Conservation (phyloP, 2,329 filamentous ascomycete genomes). For the Lojkania enalia region DNA sequence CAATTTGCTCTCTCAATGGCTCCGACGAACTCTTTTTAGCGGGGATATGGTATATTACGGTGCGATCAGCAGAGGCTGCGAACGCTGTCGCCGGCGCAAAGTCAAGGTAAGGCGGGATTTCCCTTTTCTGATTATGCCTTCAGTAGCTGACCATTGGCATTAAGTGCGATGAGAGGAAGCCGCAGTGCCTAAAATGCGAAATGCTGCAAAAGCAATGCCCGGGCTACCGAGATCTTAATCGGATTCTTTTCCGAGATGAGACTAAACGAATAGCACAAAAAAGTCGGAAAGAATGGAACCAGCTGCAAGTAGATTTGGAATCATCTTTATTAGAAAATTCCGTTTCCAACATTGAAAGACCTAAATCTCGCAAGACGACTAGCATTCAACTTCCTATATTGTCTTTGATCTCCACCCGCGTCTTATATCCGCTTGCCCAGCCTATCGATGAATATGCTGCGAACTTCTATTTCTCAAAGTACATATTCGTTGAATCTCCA, state of each 20-base stretch:
- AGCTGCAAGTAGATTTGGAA: no score
- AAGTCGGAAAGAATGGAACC: conserved; percentile 1
- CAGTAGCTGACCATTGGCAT: conserved; percentile 1
- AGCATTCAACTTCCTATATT: no score
- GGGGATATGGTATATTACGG: conserved; percentile 15
- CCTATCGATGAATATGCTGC: conserved; percentile 17
- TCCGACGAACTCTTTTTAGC: not conserved
- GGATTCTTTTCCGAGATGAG: conserved; percentile 31
- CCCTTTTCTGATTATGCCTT: not conserved
- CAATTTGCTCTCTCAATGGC: no score
- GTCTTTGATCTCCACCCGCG: no score
- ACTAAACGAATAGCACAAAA: conserved; percentile 20
- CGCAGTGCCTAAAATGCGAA: conserved; percentile 28
- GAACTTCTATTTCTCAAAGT: conserved; percentile 30
- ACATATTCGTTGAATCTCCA: conserved; percentile 19
- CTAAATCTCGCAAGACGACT: not conserved
- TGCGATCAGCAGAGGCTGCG: conserved; percentile 22
- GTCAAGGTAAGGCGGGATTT: conserved; percentile 21
- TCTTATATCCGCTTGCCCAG: conserved; percentile 9
- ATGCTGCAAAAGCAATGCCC: conserved; percentile 23
- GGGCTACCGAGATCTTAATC: conserved; percentile 26
- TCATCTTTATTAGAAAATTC: no score
- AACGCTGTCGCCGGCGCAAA: conserved; percentile 31
- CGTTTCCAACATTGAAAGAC: no score
- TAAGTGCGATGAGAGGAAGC: conserved; percentile 30